phyloP scores from a whole-genome alignment of 495 filamentous ascomycete genomes.

The Arthonia radiata region DNA sequence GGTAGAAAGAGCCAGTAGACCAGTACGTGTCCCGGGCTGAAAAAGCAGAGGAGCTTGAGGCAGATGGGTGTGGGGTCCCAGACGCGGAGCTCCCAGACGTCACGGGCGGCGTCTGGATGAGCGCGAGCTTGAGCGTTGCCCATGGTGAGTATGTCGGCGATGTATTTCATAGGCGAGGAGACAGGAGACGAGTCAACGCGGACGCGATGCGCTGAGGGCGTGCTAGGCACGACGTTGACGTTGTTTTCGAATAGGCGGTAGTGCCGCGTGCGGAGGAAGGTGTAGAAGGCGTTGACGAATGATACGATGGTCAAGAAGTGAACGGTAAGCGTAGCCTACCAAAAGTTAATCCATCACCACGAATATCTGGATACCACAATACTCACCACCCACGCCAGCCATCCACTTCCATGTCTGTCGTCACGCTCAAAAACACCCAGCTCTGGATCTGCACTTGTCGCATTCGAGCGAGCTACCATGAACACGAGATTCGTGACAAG shows the following conservation, averaged over 20 bases:
- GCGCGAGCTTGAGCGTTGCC: slow-evolving; percentile 46
- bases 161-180: slow-evolving; percentile 52
- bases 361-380: slow-evolving; percentile 1
- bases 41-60: slow-evolving; percentile 62
- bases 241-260: slow-evolving; percentile 82
- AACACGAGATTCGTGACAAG: slow-evolving; percentile 53
- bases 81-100: slow-evolving; percentile 85
- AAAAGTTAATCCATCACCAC: background rate
- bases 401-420: slow-evolving; percentile 20
- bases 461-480: slow-evolving; percentile 59
- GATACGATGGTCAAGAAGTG: slow-evolving; percentile 40
- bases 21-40: slow-evolving; percentile 77
- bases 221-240: slow-evolving; percentile 46
- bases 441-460: slow-evolving; percentile 16
- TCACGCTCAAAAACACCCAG: slow-evolving; percentile 75
- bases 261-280: slow-evolving; percentile 55
- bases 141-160: slow-evolving; percentile 37
- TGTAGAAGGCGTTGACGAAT: slow-evolving; percentile 50
- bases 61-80: slow-evolving; percentile 83
- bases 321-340: slow-evolving; percentile 40
- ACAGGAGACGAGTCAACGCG: slow-evolving; percentile 71
- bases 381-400: slow-evolving; percentile 60
- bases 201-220: slow-evolving; percentile 72
- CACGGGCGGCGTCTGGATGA: slow-evolving; percentile 58
- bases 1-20: slow-evolving; percentile 77